A percentile compares a stretch with the other conserved stretches of the same genome.
Conservation (phyloP, 2,329 filamentous ascomycete genomes). For the Coniella lustricola region DNA sequence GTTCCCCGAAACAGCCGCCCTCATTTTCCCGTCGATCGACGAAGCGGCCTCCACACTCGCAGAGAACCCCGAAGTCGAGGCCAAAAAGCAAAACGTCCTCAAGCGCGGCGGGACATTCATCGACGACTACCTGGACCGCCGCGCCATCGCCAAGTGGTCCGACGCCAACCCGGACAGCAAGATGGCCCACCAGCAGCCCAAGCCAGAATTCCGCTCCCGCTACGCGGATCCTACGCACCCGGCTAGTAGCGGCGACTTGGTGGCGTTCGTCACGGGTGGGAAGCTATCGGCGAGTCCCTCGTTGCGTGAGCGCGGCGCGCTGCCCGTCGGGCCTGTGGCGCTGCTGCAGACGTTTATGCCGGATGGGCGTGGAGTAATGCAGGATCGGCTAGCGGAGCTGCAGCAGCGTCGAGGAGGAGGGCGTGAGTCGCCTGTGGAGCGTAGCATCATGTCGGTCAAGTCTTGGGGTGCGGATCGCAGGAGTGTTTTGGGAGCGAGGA, state of each 20-base stretch:
- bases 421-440: background rate
- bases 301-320: background rate
- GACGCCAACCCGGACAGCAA: slow-evolving; percentile 15
- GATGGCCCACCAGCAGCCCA: slow-evolving; percentile 19
- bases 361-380: background rate
- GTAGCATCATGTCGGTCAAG: no score
- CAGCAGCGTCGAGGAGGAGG: no score
- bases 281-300: background rate
- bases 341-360: background rate
- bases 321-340: background rate
- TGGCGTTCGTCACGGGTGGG: slow-evolving; percentile 22
- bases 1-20: slow-evolving; percentile 38
- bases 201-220: slow-evolving; percentile 21
- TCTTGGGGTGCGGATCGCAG: background rate
- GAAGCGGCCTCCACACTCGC: slow-evolving; percentile 14
- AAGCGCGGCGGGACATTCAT: slow-evolving; percentile 19
- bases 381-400: no score
- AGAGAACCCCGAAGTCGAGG: slow-evolving; percentile 13
- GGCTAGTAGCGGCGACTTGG: slow-evolving; percentile 20
- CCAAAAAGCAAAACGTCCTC: slow-evolving; percentile 18
- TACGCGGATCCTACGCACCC: slow-evolving; percentile 24
- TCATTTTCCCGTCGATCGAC: slow-evolving; percentile 41
- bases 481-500: background rate
- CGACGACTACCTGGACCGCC: slow-evolving; percentile 18
- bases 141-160: slow-evolving; percentile 19